phyloP scores from a whole-genome alignment of 1,284 basidiomycete species.

The Ustilago sp. region DNA sequence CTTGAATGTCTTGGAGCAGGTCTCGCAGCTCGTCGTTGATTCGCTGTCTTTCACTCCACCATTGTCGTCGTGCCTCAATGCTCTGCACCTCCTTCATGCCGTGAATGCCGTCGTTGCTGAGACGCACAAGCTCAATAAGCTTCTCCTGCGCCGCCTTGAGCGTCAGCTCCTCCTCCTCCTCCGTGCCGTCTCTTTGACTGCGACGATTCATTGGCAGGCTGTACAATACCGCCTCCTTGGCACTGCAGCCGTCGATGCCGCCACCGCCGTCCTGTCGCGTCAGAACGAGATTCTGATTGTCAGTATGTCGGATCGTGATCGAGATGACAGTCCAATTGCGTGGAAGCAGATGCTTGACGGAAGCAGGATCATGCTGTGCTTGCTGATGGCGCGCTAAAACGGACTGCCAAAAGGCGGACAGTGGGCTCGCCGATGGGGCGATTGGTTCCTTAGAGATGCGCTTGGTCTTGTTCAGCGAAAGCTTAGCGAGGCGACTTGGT shows the following conservation, averaged over 20 bases:
- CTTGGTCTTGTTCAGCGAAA: conserved; percentile 26
- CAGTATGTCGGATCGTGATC: conserved; percentile 72
- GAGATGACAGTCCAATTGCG: conserved; percentile 85
- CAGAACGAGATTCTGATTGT: conserved; percentile 84
- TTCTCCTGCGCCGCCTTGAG: conserved; percentile 81
- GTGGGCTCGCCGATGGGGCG: background rate
- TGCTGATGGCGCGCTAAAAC: conserved; percentile 41
- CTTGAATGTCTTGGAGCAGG: conserved; percentile 86
- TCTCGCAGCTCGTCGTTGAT: conserved; percentile 82
- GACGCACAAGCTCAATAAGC: conserved; percentile 80
- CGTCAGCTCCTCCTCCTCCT: conserved; percentile 75
- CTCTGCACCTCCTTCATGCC: conserved; percentile 78
- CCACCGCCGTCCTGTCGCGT: conserved; percentile 76
- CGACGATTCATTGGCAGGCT: conserved; percentile 84
- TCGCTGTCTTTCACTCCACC: conserved; percentile 85
- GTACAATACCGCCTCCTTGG: conserved; percentile 72
- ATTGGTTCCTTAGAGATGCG: background rate
- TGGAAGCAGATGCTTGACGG: conserved; percentile 73
- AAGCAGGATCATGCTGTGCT: conserved; percentile 27
- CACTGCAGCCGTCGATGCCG: conserved; percentile 34
- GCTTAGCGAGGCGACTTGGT: conserved; percentile 36
- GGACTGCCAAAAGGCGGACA: conserved; percentile 40
- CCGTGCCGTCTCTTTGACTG: conserved; percentile 79
- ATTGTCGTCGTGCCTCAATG: conserved; percentile 76
- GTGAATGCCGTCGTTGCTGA: conserved; percentile 82